Percentiles rank a stretch among this genome's conserved stretches.
These are phyloP conservation scores for Colletotrichum nymphaeae DNA, from an alignment of 2,329 filamentous ascomycete genomes.

Conservation along the genomic window DNA sequence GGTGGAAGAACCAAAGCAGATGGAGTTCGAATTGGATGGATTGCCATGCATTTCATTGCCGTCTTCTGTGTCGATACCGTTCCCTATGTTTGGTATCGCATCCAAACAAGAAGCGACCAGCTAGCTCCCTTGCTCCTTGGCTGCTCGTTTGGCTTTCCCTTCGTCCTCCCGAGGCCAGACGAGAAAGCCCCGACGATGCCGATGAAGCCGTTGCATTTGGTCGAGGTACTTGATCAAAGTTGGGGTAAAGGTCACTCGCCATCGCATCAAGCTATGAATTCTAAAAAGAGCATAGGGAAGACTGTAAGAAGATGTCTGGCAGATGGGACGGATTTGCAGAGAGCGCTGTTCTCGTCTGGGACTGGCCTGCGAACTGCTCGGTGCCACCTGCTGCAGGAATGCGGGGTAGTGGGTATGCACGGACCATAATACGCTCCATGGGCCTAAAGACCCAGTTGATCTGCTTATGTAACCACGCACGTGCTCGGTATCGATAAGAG, in stretches of 20 bases:
- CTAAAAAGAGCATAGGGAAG: background rate
- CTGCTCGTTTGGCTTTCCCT: background rate
- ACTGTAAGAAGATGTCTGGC: background rate
- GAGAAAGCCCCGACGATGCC: slow-evolving; percentile 33
- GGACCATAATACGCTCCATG: background rate
- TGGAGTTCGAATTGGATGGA: no score
- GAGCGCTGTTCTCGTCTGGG: slow-evolving; percentile 1
- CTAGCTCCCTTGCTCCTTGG: background rate
- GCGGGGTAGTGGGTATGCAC: slow-evolving; percentile 14
- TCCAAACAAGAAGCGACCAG: background rate
- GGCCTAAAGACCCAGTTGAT: background rate
- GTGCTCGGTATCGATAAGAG: background rate
- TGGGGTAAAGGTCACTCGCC: slow-evolving; percentile 13
- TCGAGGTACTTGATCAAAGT: slow-evolving; percentile 2
- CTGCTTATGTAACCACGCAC: background rate
- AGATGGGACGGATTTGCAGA: background rate
- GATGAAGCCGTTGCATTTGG: slow-evolving; percentile 12
- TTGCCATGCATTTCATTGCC: background rate
- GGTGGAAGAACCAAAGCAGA: background rate
- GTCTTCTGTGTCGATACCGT: background rate
- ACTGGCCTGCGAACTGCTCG: slow-evolving; percentile 15
- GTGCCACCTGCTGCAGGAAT: slow-evolving; percentile 20
- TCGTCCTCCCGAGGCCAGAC: slow-evolving; percentile 21
- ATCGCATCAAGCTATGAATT: background rate
- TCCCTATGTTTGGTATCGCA: background rate